Base-by-base conservation (phyloP, 2,329 filamentous ascomycete genomes). In the Cercospora sp. region DNA sequence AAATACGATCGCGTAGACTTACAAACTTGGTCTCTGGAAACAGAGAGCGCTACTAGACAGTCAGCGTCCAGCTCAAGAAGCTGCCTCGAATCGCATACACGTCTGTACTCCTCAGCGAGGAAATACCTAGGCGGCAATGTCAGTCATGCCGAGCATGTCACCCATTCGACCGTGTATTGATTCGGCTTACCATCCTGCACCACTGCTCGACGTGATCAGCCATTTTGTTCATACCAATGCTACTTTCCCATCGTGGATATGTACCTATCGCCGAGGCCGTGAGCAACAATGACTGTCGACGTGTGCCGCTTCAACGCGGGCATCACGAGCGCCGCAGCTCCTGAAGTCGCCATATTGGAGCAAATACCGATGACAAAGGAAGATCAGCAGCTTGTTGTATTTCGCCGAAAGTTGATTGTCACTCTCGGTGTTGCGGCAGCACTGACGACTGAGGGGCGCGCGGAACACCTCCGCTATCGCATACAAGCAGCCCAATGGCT, bases 211-310 rank as follows among this genome's bases (percentile, higher is more conserved):
- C 9, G 26, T 63, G 30, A 45, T 72, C 64, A 70, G 70, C 68
- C 31, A 59, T 59, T 16, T 59, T 20, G 31, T 59, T 59, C 55
- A 33, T n/a, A 58, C 9, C 28, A 20, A 31, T 51, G 60, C 67
- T 33, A 65, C 60, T 55, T 63, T 18, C 26, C 33, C 6, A 6
- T 57, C 30, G 60, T 61, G 9, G 51, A 45, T 55, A 51, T 28
- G 31, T 74, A 80, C 80, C 85, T 90, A 78, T 98, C 95, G 70
- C 95, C 95, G 45, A 99, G 84, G 13, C 95, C 95, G 79, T 99
- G 95, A 63, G 92, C 86, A 81, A 97, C 93, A 76, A 99, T 98
- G 75, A 98, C 91, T 3, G 94, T 97, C 26, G 93, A 93, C 42
- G 95, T 97, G 81, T 98, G 95, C 77, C 88, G 88, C 77, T 87